Percentiles rank a stretch among this genome's conserved stretches.
phyloP scores from a whole-genome alignment of 2,329 filamentous ascomycete species.

The Trichocomaceae sp. region DNA sequence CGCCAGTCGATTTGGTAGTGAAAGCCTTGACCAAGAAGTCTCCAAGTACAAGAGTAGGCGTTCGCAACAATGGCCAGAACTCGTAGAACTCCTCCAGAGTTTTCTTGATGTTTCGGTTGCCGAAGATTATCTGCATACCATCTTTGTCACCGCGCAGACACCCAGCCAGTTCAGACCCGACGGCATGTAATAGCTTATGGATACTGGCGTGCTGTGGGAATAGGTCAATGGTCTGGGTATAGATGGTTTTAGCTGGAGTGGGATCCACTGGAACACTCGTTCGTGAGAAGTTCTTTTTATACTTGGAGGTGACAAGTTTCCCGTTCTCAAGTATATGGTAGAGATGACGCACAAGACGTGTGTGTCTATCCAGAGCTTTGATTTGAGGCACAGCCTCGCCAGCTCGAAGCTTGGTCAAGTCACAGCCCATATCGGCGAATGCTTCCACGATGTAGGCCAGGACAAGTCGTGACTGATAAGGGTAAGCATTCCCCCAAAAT shows the following conservation, averaged over 20 bases:
- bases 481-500: neutral
- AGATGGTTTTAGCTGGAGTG: neutral
- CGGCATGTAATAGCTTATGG: conserved; percentile 24
- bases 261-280: neutral
- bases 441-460: conserved; percentile 1
- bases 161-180: conserved; percentile 26
- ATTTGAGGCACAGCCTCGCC: neutral
- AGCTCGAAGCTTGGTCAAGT: neutral
- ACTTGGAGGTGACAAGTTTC: neutral
- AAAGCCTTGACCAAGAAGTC: neutral
- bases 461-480: neutral
- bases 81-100: neutral
- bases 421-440: neutral
- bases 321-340: neutral
- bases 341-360: neutral
- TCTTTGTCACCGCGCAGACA: conserved; percentile 29
- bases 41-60: neutral
- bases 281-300: neutral
- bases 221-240: neutral
- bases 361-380: neutral
- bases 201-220: conserved; percentile 21
- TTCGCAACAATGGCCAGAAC: neutral
- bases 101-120: neutral
- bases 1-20: neutral
- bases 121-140: conserved; percentile 33